These are phyloP conservation scores for Incumbomyces delicatus DNA, from an alignment of 2,329 filamentous ascomycete genomes.

Conservation along the genomic window DNA sequence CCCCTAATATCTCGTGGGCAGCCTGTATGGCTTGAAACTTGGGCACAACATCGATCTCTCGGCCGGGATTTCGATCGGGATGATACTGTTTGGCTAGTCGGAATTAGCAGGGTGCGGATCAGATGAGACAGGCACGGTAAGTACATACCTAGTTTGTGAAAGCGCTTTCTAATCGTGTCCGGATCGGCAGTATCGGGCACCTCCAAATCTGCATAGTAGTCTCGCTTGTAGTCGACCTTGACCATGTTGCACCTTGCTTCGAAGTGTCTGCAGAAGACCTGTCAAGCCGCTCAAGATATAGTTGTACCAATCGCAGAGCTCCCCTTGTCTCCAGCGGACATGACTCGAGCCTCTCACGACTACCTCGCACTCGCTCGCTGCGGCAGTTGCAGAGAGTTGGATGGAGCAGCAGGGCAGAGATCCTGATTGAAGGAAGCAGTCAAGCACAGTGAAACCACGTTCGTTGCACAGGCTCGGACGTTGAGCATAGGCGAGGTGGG, in stretches of 20 bases:
- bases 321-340: slow-evolving; percentile 15
- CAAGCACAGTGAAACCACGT: too few relatives aligned
- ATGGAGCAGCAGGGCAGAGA: too few relatives aligned
- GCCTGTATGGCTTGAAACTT: slow-evolving; percentile 82
- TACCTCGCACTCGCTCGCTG: not conserved
- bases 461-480: not conserved
- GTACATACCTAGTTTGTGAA: slow-evolving; percentile 63
- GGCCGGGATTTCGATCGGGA: slow-evolving; percentile 78
- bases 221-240: slow-evolving; percentile 57
- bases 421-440: too few relatives aligned
- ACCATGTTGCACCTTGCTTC: slow-evolving; percentile 42
- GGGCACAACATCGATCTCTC: slow-evolving; percentile 66
- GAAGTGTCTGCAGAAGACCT: not conserved
- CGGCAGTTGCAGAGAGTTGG: not conserved
- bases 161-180: slow-evolving; percentile 76
- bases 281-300: slow-evolving; percentile 6
- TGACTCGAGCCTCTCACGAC: slow-evolving; percentile 4
- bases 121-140: slow-evolving; percentile 6
- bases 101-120: slow-evolving; percentile 8
- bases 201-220: slow-evolving; percentile 81
- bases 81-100: slow-evolving; percentile 68
- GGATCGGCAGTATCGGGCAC: slow-evolving; percentile 57
- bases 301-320: slow-evolving; percentile 11
- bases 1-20: slow-evolving; percentile 67
- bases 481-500: slow-evolving; percentile 1